Conservation (phyloP, 73 alveolate species). For the Paramecium pentaurelia region DNA sequence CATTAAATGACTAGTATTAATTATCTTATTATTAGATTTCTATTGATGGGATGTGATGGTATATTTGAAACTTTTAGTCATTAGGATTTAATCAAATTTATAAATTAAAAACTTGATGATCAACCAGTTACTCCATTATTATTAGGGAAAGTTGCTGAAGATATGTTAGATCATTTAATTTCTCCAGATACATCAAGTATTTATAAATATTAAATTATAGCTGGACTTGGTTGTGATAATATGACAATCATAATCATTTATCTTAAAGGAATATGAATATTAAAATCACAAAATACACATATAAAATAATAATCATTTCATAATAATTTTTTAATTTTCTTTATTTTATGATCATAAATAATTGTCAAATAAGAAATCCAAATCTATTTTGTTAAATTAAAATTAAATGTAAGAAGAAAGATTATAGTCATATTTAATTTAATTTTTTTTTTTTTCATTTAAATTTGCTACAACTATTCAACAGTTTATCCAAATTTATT, state of each 20-base stretch:
- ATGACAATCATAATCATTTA: slow-evolving; percentile 56
- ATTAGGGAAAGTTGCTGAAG: slow-evolving; percentile 27
- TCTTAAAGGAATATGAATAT: slow-evolving; percentile 5
- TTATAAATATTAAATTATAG: neutral
- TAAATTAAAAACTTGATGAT: neutral
- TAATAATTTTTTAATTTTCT: no score
- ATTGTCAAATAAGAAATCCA: no score
- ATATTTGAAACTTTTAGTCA: neutral
- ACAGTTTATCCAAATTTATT: no score
- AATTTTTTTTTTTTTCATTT: no score
- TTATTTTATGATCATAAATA: no score
- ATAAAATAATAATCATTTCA: neutral
- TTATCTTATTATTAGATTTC: neutral
- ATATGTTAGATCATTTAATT: neutral
- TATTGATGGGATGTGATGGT: slow-evolving; percentile 46
- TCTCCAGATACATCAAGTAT: slow-evolving; percentile 54
- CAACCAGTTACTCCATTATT: neutral
- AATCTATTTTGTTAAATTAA: no score
- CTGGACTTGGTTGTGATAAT: slow-evolving; percentile 62
- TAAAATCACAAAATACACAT: neutral
- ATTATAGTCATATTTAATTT: no score
- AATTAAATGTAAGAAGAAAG: no score
- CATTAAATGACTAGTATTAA: neutral
- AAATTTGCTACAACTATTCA: no score
- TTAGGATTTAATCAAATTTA: slow-evolving; percentile 10